These are phyloP conservation scores for Ottelia alismoides DNA, from an alignment of 106 monocot genomes.

Conservation along the genomic window DNA sequence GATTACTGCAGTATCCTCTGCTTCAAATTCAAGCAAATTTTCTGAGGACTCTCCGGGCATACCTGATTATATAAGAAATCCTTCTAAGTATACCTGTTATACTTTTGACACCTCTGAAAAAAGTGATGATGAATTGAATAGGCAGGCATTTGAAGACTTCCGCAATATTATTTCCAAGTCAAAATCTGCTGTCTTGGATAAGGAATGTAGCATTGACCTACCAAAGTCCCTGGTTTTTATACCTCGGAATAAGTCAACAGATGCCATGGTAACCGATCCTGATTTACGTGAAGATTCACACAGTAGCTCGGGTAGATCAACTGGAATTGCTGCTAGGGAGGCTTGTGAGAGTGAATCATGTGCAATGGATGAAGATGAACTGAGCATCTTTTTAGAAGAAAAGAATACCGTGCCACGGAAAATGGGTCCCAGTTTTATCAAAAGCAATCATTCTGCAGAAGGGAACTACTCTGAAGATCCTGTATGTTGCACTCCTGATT, in stretches of 20 bases:
- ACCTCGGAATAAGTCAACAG: slow-evolving; percentile 45
- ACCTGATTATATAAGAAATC: slow-evolving; percentile 84
- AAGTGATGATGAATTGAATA: slow-evolving; percentile 38
- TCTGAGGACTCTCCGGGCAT: slow-evolving; percentile 17
- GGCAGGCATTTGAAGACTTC: slow-evolving; percentile 58
- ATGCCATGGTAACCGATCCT: slow-evolving; percentile 31
- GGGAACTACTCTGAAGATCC: too few species aligned
- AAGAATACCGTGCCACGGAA: slow-evolving; percentile 5
- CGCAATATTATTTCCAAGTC: slow-evolving; percentile 33
- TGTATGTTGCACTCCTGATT: too few species aligned
- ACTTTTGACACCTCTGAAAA: slow-evolving; percentile 33
- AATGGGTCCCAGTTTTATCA: slow-evolving; percentile 20
- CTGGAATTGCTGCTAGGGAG: slow-evolving; percentile 25
- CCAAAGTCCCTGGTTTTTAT: slow-evolving; percentile 60
- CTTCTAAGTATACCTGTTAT: slow-evolving; percentile 65
- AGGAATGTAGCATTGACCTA: slow-evolving; percentile 23
- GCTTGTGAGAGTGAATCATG: slow-evolving; percentile 25
- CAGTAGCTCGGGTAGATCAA: not conserved
- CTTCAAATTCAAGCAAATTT: not conserved
- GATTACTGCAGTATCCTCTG: not conserved
- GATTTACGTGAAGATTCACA: not conserved
- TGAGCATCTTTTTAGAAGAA: not conserved
- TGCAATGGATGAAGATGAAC: slow-evolving; percentile 62
- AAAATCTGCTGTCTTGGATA: slow-evolving; percentile 13
- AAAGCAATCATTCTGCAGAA: too few species aligned